Evolutionary conservation across 2,329 filamentous ascomycete genomes (phyloP).

Genomic region (Clonostachys rhizophaga): DNA sequence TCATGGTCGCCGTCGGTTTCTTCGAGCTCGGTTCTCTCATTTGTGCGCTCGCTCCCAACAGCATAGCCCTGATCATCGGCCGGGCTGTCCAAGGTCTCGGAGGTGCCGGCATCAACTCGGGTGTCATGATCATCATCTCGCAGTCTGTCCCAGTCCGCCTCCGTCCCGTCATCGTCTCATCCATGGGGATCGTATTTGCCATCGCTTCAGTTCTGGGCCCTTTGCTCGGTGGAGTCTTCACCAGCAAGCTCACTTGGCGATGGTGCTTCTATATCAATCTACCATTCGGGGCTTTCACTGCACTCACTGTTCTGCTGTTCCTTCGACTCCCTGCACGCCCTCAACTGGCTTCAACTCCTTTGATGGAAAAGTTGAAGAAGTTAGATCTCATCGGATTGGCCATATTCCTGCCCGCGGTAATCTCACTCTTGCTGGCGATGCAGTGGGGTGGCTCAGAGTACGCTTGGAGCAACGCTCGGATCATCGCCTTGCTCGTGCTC

Average conservation of each 20-base stretch:
- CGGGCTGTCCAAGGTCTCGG: constrained; percentile 53
- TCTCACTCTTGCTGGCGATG: constrained; percentile 38
- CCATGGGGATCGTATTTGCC: constrained; percentile 36
- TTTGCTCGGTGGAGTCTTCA: constrained; percentile 42
- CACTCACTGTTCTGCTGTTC: constrained; percentile 14
- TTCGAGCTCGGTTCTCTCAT: constrained; percentile 51
- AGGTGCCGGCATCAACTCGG: constrained; percentile 40
- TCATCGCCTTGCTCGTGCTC: constrained; percentile 22
- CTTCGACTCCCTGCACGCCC: constrained; percentile 19
- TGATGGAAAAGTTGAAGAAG: constrained; percentile 6
- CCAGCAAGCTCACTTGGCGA: constrained; percentile 8
- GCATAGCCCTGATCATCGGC: constrained; percentile 48
- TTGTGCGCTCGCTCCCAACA: constrained; percentile 50
- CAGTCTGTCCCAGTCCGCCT: background rate
- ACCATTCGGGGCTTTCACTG: constrained; percentile 8
- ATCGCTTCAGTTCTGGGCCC: constrained; percentile 42
- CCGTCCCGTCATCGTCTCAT: background rate
- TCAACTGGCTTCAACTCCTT: background rate
- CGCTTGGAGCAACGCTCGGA: constrained; percentile 18
- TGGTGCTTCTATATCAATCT: constrained; percentile 16
- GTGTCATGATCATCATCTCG: background rate
- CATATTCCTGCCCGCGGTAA: constrained; percentile 11
- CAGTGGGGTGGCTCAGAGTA: constrained; percentile 33
- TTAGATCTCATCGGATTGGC: constrained; percentile 11
- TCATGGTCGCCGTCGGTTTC: constrained; percentile 41